Evolutionary conservation across 805 yeast species (phyloP).

Genomic region (Candida jianshihensis): DNA sequence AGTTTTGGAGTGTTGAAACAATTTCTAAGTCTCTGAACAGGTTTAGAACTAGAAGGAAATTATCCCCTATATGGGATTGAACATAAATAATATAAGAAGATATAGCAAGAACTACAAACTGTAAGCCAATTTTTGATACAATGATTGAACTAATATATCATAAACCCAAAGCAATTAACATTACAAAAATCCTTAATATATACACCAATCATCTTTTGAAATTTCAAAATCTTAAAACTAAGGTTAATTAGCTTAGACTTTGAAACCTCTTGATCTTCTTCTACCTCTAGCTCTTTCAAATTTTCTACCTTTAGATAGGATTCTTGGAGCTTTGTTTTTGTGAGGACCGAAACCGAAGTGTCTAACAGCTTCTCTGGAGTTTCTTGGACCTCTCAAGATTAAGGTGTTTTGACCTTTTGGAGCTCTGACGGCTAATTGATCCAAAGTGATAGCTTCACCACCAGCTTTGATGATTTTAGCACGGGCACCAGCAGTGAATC

Average conservation of each 20-base stretch:
- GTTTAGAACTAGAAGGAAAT: constrained; percentile 1
- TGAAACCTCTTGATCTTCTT: constrained; percentile 99
- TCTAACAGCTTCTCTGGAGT: constrained; percentile 98
- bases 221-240: constrained; percentile 1
- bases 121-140: constrained; percentile 3
- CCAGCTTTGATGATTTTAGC: constrained; percentile 97
- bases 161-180: constrained; percentile 10
- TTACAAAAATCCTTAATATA: constrained; percentile 9
- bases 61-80: constrained; percentile 11
- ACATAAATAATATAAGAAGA: background rate
- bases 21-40: constrained; percentile 4
- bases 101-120: constrained; percentile 2
- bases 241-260: constrained; percentile 63
- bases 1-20: constrained; percentile 18
- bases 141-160: constrained; percentile 14
- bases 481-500: constrained; percentile 98
- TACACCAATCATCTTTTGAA: constrained; percentile 12
- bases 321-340: constrained; percentile 99
- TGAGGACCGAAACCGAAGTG: constrained; percentile 99
- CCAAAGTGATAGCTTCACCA: constrained; percentile 99
- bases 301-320: constrained; percentile 96
- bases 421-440: constrained; percentile 97
- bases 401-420: constrained; percentile 99
- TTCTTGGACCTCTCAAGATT: constrained; percentile 98
- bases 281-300: constrained; percentile 99